Conservation (phyloP, 192 early-diverging fungal species). For the Haplosporangium gracile region DNA sequence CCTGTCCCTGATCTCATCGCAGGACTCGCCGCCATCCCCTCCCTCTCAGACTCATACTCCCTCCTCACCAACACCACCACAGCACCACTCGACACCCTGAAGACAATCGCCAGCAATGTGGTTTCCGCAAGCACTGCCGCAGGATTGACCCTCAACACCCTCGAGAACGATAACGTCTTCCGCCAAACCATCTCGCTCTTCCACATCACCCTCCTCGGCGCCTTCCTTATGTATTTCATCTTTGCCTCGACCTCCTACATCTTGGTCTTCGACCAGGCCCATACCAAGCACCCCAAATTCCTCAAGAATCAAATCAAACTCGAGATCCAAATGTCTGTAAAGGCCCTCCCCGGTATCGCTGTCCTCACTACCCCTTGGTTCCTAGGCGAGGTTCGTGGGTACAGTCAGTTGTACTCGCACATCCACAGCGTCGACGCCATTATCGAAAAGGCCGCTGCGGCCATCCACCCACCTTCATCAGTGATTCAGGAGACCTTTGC, state of each 20-base stretch:
- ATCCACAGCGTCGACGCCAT: slow-evolving; percentile 61
- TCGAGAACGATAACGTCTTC: slow-evolving; percentile 71
- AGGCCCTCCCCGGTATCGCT: slow-evolving; percentile 85
- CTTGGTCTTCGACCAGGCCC: slow-evolving; percentile 89
- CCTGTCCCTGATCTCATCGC: slow-evolving; percentile 59
- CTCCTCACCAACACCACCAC: slow-evolving; percentile 41
- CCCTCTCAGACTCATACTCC: slow-evolving; percentile 15
- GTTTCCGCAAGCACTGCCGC: slow-evolving; percentile 50
- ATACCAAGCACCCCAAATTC: slow-evolving; percentile 95
- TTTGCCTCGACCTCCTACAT: slow-evolving; percentile 85
- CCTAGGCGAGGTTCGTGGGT: slow-evolving; percentile 89
- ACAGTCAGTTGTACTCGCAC: slow-evolving; percentile 81
- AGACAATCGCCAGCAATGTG: slow-evolving; percentile 45
- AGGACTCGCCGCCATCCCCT: slow-evolving; percentile 50
- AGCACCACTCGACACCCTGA: slow-evolving; percentile 37
- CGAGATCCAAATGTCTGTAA: slow-evolving; percentile 86
- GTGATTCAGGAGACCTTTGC: slow-evolving; percentile 45
- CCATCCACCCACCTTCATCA: slow-evolving; percentile 30
- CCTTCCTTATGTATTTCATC: slow-evolving; percentile 84
- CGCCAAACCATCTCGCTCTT: slow-evolving; percentile 84
- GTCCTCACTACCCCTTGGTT: slow-evolving; percentile 93
- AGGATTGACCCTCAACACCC: slow-evolving; percentile 30
- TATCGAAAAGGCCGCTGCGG: slow-evolving; percentile 26
- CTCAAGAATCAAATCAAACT: slow-evolving; percentile 89
- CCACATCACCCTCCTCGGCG: slow-evolving; percentile 79